A percentile compares a stretch with the other conserved stretches of the same genome.
Conservation (phyloP, 2,329 filamentous ascomycete species). For the Colletotrichum zoysiae region DNA sequence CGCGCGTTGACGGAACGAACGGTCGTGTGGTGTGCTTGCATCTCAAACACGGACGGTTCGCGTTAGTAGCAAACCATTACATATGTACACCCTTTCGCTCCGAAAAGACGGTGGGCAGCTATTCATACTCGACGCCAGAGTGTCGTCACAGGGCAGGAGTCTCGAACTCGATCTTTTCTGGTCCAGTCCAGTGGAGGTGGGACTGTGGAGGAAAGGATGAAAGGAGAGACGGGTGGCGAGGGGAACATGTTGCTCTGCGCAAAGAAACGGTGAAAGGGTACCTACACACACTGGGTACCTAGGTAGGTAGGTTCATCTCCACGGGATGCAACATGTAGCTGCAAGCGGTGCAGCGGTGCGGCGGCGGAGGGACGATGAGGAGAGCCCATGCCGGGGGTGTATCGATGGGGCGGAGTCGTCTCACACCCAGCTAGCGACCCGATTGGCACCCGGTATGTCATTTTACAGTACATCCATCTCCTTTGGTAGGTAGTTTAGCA, state of each 20-base stretch:
- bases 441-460: constrained; percentile 23
- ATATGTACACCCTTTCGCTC: constrained; percentile 7
- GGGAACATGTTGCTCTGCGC: constrained; percentile 8
- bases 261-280: neutral
- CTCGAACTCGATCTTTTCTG: neutral
- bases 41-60: constrained; percentile 10
- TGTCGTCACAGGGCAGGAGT: constrained; percentile 27
- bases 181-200: constrained; percentile 5
- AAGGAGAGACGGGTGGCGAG: constrained; percentile 16
- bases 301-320: neutral
- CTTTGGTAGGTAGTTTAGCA: too few relatives aligned
- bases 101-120: constrained; percentile 15
- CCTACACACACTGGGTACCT: neutral
- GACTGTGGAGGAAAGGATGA: constrained; percentile 18
- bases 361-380: neutral
- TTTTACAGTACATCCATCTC: neutral
- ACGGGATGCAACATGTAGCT: constrained; percentile 17
- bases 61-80: neutral
- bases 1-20: constrained; percentile 15
- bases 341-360: constrained; percentile 10
- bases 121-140: constrained; percentile 18
- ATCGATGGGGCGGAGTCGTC: constrained; percentile 11
- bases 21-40: neutral
- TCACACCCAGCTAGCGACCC: constrained; percentile 5
- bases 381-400: constrained; percentile 14